Evolutionary conservation across 208 protist genomes (phyloP).

Genomic region (Spongospora subterranea): DNA sequence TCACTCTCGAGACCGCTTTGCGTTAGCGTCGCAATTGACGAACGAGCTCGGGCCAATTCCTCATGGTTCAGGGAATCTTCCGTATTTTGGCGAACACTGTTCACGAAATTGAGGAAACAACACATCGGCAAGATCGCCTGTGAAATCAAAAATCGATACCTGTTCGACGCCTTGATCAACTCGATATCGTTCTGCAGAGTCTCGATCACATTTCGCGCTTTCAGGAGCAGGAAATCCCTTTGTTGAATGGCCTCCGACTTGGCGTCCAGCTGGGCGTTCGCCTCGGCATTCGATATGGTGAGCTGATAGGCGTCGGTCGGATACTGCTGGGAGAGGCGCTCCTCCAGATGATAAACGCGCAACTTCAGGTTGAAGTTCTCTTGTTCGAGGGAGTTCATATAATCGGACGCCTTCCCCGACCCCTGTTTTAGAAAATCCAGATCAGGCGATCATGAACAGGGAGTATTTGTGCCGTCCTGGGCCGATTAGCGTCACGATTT

Average conservation of each 20-base stretch:
- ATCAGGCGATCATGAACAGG: too few relatives aligned
- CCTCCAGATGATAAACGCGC: neutral
- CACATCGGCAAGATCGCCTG: too few relatives aligned
- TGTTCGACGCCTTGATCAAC: neutral
- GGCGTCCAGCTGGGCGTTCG: neutral
- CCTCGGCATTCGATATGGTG: neutral
- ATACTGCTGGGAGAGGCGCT: constrained; percentile 16
- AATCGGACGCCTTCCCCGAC: too few relatives aligned
- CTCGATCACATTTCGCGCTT: constrained; percentile 10
- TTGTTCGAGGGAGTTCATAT: constrained; percentile 13
- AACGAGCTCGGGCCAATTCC: too few relatives aligned
- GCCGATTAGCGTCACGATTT: too few relatives aligned
- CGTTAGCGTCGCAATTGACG: too few relatives aligned
- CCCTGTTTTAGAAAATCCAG: too few relatives aligned
- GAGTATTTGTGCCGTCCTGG: too few relatives aligned
- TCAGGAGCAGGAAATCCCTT: neutral
- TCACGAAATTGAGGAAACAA: too few relatives aligned
- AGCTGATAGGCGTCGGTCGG: neutral
- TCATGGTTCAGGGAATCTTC: too few relatives aligned
- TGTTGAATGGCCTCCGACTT: neutral
- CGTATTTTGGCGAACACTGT: too few relatives aligned
- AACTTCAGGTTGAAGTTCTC: constrained; percentile 55
- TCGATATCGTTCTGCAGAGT: constrained; percentile 49
- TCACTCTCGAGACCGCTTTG: too few relatives aligned
- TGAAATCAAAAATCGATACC: neutral